Percentiles rank a stretch among this genome's conserved stretches.
These are phyloP conservation scores for Yarrowia sp. DNA, from an alignment of 805 yeast genomes.

Conservation along the genomic window DNA sequence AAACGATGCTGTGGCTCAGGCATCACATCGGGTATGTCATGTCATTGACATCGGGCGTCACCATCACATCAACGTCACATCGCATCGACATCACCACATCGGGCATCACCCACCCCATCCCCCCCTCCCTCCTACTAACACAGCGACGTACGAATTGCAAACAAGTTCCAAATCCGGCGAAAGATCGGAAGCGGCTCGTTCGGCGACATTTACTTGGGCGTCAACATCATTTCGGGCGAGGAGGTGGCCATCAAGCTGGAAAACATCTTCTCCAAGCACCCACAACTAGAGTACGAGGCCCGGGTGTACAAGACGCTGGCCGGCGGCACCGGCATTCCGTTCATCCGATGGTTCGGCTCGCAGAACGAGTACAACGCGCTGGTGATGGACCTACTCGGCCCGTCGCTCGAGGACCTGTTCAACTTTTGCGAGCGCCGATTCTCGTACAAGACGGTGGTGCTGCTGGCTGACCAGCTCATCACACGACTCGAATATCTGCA, in stretches of 20 bases:
- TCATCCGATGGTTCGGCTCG: conserved; percentile 94
- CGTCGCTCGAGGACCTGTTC: conserved; percentile 90
- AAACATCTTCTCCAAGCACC: conserved; percentile 86
- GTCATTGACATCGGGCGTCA: too few species aligned
- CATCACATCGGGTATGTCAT: background rate
- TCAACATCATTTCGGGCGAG: conserved; percentile 92
- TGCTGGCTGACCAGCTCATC: conserved; percentile 89
- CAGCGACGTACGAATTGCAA: conserved; percentile 84
- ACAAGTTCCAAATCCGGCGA: conserved; percentile 89
- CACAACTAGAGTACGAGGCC: conserved; percentile 95
- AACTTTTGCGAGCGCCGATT: conserved; percentile 94
- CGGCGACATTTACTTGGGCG: conserved; percentile 89
- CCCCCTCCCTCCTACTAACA: background rate
- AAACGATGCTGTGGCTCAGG: background rate
- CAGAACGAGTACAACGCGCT: conserved; percentile 95
- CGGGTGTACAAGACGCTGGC: conserved; percentile 90
- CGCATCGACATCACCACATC: background rate
- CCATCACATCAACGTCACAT: too few species aligned
- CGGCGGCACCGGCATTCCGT: conserved; percentile 97
- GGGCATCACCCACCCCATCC: background rate
- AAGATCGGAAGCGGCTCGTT: conserved; percentile 97
- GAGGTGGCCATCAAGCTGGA: conserved; percentile 97
- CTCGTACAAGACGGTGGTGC: conserved; percentile 86
- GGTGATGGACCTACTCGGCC: conserved; percentile 95
- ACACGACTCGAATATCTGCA: conserved; percentile 94